Evolutionary conservation across 1,284 basidiomycete species (phyloP), one percentile per base, ranked within the genome.

Genomic region (Wolfiporia cocos): DNA sequence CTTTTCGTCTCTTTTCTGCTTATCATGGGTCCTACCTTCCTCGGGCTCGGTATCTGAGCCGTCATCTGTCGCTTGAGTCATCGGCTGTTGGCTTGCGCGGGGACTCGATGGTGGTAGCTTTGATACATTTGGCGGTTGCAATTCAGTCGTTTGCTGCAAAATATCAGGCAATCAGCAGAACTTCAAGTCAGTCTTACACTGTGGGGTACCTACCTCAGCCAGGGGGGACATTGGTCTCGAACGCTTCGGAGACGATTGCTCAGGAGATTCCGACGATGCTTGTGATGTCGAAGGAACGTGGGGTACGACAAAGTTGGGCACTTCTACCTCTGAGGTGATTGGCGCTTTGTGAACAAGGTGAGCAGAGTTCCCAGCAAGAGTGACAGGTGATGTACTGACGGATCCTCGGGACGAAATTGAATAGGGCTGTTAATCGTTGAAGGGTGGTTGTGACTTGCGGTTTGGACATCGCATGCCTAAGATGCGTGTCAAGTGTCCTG

Each of bases 341-440:
- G 58, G 46, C 17, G 64, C 64, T 67, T 43, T 7, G 29, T 17
- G 10, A 9, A n/a, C 15, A 14, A 18, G n/a, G 19, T 9, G 19
- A 21, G 22, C 19, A 6, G 28, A 24, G 28, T 26, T 29, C 15
- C 15, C 5, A 14, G 28, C n/a, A 40, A 36, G 17, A 30, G n/a
- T n/a, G 11, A 10, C 24, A 20, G 17, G 29, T 14, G 17, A 33
- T 3, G 14, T 20, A 70, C 82, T 62, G 53, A 86, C 84, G 81
- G 52, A 76, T 70, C 41, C 78, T 72, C 45, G 73, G 61, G 41
- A 69, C 58, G 60, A 80, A 81, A 57, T 81, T 81, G 55, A 82
- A 74, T 51, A 81, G 64, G 15, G 85, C 80, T 12, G 82, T 77
- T 64, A 84, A 74, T 37, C 85, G 79, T 48, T 73, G 72, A 32